phyloP scores from a whole-genome alignment of 2,329 filamentous ascomycete species.

The Penicillium freii region DNA sequence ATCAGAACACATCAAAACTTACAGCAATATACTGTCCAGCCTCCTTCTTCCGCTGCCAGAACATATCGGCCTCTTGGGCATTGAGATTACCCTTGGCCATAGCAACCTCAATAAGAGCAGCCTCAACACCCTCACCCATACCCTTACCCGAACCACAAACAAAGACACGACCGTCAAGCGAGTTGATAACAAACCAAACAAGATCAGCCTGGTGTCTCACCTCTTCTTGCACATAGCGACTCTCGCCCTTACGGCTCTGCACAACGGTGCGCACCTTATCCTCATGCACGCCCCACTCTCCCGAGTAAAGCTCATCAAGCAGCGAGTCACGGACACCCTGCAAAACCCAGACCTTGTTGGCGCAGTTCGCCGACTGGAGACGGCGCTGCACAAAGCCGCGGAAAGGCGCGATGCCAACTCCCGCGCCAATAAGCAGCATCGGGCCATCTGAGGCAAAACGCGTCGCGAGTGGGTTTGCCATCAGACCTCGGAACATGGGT shows the following conservation, averaged over 20 bases:
- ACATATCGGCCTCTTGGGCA: conserved; percentile 74
- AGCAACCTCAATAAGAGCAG: conserved; percentile 81
- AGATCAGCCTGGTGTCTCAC: conserved; percentile 86
- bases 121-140: conserved; percentile 96
- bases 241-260: conserved; percentile 71
- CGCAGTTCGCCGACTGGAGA: conserved; percentile 89
- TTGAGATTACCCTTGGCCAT: conserved; percentile 90
- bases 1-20: conserved; percentile 22
- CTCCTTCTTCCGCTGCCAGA: conserved; percentile 89
- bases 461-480: conserved; percentile 91
- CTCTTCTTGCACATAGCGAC: conserved; percentile 94
- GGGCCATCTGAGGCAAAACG: conserved; percentile 92
- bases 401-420: conserved; percentile 96
- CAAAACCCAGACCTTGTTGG: conserved; percentile 96
- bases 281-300: conserved; percentile 93
- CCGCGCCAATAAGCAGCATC: conserved; percentile 95
- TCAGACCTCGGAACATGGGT: conserved; percentile 97
- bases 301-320: conserved; percentile 92
- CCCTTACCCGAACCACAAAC: conserved; percentile 94
- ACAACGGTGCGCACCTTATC: conserved; percentile 80
- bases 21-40: conserved; percentile 92
- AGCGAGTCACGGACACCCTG: conserved; percentile 92
- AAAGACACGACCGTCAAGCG: conserved; percentile 92
- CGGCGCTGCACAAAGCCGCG: conserved; percentile 94
- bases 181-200: conserved; percentile 98